A percentile compares a stretch with the other conserved stretches of the same genome.
These are phyloP conservation scores for Rhizopogon salebrosus DNA, from an alignment of 768 basidiomycete species.

Conservation along the genomic window DNA sequence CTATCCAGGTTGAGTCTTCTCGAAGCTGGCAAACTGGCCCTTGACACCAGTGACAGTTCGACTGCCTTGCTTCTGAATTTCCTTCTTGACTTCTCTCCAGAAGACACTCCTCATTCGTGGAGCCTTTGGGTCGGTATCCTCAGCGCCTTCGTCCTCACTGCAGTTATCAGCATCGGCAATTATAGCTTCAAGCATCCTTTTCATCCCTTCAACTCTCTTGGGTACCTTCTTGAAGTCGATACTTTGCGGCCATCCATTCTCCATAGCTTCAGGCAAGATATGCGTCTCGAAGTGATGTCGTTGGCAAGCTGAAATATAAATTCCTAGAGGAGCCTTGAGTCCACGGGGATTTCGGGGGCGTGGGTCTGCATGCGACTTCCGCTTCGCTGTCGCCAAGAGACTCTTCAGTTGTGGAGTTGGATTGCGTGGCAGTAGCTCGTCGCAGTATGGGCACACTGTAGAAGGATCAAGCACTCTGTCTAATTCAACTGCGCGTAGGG, in stretches of 20 bases:
- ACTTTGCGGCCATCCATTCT: constrained; percentile 69
- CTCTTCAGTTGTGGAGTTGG: constrained; percentile 56
- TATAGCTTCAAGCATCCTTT: constrained; percentile 39
- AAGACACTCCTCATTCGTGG: constrained; percentile 48
- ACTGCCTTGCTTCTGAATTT: constrained; percentile 60
- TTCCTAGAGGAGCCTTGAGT: constrained; percentile 41
- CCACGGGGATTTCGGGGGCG: constrained; percentile 69
- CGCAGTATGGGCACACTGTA: constrained; percentile 78
- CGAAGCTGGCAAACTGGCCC: constrained; percentile 75
- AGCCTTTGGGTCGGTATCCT: constrained; percentile 7
- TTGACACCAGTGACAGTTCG: constrained; percentile 61
- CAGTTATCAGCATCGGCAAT: constrained; percentile 39
- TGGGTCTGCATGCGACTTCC: constrained; percentile 54
- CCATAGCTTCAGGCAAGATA: constrained; percentile 65
- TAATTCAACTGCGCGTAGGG: constrained; percentile 39
- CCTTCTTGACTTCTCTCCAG: constrained; percentile 62
- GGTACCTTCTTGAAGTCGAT: constrained; percentile 62
- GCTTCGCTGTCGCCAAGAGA: constrained; percentile 46
- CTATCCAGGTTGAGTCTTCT: constrained; percentile 88
- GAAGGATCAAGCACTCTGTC: constrained; percentile 53
- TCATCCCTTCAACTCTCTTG: constrained; percentile 49
- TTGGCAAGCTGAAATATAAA: constrained; percentile 67
- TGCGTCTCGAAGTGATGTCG: constrained; percentile 74
- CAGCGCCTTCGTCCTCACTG: constrained; percentile 15
- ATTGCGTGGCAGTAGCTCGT: constrained; percentile 55